Evolutionary conservation across 2,329 filamentous ascomycete species (phyloP).

Genomic region (Epichloe sylvatica): DNA sequence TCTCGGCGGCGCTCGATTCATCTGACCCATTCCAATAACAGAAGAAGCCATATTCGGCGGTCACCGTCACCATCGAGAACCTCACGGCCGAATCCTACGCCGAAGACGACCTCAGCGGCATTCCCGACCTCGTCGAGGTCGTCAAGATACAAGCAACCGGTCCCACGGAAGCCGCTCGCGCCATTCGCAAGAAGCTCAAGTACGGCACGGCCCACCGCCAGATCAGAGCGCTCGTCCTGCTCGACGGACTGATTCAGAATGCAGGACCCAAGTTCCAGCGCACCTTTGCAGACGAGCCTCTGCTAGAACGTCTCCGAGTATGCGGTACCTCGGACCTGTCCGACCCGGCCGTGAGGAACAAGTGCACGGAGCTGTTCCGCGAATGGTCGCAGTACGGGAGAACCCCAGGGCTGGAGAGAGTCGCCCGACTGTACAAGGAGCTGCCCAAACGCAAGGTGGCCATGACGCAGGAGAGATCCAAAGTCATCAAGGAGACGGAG

Average conservation of each 20-base stretch:
- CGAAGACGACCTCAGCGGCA: constrained; percentile 80
- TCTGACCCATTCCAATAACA: constrained; percentile 3
- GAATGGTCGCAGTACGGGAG: constrained; percentile 81
- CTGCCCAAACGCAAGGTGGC: constrained; percentile 54
- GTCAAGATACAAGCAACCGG: constrained; percentile 80
- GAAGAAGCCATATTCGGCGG: constrained; percentile 76
- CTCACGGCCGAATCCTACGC: constrained; percentile 82
- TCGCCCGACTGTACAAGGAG: constrained; percentile 63
- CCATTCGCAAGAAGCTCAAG: constrained; percentile 95
- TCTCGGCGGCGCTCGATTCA: too few species aligned
- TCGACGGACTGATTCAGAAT: constrained; percentile 92
- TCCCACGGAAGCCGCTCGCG: constrained; percentile 76
- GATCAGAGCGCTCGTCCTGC: constrained; percentile 70
- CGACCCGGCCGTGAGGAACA: constrained; percentile 72
- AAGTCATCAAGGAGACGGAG: constrained; percentile 69
- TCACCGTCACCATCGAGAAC: constrained; percentile 83
- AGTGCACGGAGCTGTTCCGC: constrained; percentile 74
- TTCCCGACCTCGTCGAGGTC: constrained; percentile 88
- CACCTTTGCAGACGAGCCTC: constrained; percentile 75
- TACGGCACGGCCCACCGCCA: constrained; percentile 93
- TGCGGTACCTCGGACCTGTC: constrained; percentile 75
- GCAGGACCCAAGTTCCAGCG: constrained; percentile 78
- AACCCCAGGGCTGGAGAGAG: constrained; percentile 63
- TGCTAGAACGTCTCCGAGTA: constrained; percentile 81
- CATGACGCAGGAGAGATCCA: constrained; percentile 63